Base-by-base conservation (phyloP, 495 filamentous ascomycete species). In the Parmelia sp. region DNA sequence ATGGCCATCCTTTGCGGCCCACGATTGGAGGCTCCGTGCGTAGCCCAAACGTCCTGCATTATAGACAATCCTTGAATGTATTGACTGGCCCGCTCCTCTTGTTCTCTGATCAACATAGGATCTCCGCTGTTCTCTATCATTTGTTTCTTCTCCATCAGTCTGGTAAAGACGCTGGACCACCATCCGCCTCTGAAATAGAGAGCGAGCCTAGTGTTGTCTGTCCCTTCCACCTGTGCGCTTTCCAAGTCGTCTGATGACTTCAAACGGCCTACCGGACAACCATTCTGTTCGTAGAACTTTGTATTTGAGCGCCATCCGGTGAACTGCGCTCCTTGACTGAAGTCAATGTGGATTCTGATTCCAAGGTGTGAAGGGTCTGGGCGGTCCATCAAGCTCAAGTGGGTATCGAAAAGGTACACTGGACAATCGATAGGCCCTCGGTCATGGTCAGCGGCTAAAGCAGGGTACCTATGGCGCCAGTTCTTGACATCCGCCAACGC, bases 1-100 rank as follows among this genome's bases (percentile, higher is more conserved):
- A 83, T 74, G 5, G 81, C 80, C 70, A 82, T 76, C 27, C 78
- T 71, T 66, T 67, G 35, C 15, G 64, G 25, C 27, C 47, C 4
- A 4, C 47, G 29, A 10, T 37, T 49, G n/a, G 21, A 36, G n/a
- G 5, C 57, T 55, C 51, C 36, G 15, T 69, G 62, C 23, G 57
- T 70, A 23, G 78, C 78, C 27, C 76, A 75, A 8, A 84, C 68
- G 69, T 83, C 81, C 64, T 83, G 81, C 39, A 82, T 80, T 35
- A 77, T 77, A 23, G 79, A 78, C 57, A 84, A 63, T 14, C 73
- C 74, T 40, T 74, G 74, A 63, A 82, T 70, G 61, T 73, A 79
- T 3, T 71, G 71, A 33, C 76, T 71, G 8, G 74, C 73, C 51
- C 70, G 69, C 15, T 80, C 76, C 44, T 78, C 77, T 29, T 74